Conservation (phyloP, 2,329 filamentous ascomycete species). For the Curvularia sp. region DNA sequence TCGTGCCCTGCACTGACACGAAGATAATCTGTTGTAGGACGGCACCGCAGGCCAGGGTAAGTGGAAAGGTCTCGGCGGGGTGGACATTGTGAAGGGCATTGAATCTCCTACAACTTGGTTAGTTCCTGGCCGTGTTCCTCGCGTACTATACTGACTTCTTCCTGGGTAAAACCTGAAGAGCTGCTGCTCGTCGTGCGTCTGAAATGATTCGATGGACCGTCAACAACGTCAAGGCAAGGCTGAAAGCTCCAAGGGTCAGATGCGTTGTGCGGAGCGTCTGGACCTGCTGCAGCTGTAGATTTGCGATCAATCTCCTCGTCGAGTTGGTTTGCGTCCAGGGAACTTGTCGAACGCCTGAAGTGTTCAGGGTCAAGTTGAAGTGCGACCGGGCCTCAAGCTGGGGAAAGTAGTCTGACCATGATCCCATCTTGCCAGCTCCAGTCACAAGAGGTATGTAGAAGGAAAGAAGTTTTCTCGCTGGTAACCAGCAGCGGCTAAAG, state of each 20-base stretch:
- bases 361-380: slow-evolving; percentile 50
- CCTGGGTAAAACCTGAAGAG: slow-evolving; percentile 39
- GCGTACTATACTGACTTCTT: slow-evolving; percentile 39
- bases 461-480: slow-evolving; percentile 46
- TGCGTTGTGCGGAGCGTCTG: slow-evolving; percentile 51
- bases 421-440: slow-evolving; percentile 48
- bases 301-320: slow-evolving; percentile 44
- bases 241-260: slow-evolving; percentile 50
- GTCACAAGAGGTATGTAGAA: slow-evolving; percentile 38
- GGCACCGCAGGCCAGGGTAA: slow-evolving; percentile 49
- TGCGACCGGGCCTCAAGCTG: slow-evolving; percentile 48
- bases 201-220: slow-evolving; percentile 49
- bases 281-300: slow-evolving; percentile 48
- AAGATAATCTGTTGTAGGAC: slow-evolving; percentile 50
- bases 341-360: slow-evolving; percentile 36
- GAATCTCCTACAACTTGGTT: slow-evolving; percentile 40
- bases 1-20: slow-evolving; percentile 49
- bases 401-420: slow-evolving; percentile 43
- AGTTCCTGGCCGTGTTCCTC: slow-evolving; percentile 12
- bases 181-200: slow-evolving; percentile 48
- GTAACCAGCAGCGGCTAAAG: slow-evolving; percentile 51
- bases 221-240: slow-evolving; percentile 46
- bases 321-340: slow-evolving; percentile 44
- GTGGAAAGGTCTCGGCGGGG: slow-evolving; percentile 52
- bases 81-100: slow-evolving; percentile 49